Evolutionary conservation across 805 yeast species (phyloP).

Genomic region (Metschnikowia borealis): DNA sequence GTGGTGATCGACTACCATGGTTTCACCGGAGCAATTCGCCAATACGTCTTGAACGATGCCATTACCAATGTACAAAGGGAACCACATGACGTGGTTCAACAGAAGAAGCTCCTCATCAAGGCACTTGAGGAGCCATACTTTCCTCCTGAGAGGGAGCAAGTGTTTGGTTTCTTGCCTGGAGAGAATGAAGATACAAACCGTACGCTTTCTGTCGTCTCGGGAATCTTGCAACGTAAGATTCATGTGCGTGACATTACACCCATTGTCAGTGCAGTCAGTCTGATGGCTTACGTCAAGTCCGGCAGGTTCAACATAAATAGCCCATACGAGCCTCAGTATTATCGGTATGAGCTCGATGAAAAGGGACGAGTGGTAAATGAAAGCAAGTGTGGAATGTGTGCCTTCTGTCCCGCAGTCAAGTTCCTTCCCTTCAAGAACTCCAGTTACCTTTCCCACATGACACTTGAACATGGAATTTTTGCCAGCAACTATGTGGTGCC

Average conservation of each 20-base stretch:
- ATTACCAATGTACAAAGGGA: conserved; percentile 13
- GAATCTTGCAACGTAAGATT: conserved; percentile 18
- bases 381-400: conserved; percentile 31
- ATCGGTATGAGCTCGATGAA: conserved; percentile 25
- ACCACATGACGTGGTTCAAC: conserved; percentile 8
- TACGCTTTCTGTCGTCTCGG: conserved; percentile 9
- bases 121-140: conserved; percentile 7
- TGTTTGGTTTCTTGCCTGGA: conserved; percentile 7
- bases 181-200: not conserved
- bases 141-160: conserved; percentile 4
- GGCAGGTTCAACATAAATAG: conserved; percentile 17
- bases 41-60: conserved; percentile 11
- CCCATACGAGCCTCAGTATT: conserved; percentile 32
- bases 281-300: conserved; percentile 22
- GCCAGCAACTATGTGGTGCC: conserved; percentile 31
- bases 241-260: conserved; percentile 18
- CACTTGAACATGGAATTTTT: conserved; percentile 32
- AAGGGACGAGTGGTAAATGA: conserved; percentile 20
- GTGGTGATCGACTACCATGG: conserved; percentile 21
- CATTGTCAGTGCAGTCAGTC: conserved; percentile 18
- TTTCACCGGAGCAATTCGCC: conserved; percentile 16
- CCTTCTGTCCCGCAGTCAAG: conserved; percentile 27
- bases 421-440: conserved; percentile 33
- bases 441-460: conserved; percentile 30
- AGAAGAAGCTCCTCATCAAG: conserved; percentile 1